Evolutionary conservation across 768 basidiomycete genomes (phyloP).

Genomic region (Suillus plorans): DNA sequence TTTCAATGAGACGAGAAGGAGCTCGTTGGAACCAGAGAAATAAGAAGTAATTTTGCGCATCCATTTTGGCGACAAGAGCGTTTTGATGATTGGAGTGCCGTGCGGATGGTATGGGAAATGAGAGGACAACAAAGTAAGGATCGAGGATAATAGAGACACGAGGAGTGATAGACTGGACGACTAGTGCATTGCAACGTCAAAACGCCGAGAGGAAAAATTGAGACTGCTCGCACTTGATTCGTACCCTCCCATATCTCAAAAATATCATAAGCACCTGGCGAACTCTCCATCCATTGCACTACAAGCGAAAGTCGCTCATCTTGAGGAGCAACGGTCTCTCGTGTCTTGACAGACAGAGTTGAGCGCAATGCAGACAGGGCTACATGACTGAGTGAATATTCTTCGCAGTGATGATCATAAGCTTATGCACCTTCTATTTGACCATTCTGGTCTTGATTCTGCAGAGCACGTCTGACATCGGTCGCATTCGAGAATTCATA

Average conservation of each 20-base stretch:
- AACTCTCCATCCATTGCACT: slow-evolving; percentile 60
- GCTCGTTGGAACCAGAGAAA: slow-evolving; percentile 60
- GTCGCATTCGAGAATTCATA: slow-evolving; percentile 19
- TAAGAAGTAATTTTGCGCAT: slow-evolving; percentile 60
- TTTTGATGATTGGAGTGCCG: slow-evolving; percentile 63
- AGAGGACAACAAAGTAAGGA: slow-evolving; percentile 61
- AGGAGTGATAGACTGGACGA: slow-evolving; percentile 42
- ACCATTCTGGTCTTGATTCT: slow-evolving; percentile 14
- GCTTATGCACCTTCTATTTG: slow-evolving; percentile 23
- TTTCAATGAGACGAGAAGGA: slow-evolving; percentile 65
- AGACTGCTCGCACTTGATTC: slow-evolving; percentile 43
- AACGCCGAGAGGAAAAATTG: neutral
- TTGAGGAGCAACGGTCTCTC: slow-evolving; percentile 50
- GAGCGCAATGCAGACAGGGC: slow-evolving; percentile 58
- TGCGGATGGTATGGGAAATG: slow-evolving; percentile 68
- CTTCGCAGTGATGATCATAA: neutral
- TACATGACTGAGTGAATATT: slow-evolving; percentile 16
- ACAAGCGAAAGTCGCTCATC: slow-evolving; percentile 62
- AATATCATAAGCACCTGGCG: slow-evolving; percentile 57
- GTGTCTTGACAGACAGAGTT: slow-evolving; percentile 52
- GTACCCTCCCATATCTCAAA: slow-evolving; percentile 61
- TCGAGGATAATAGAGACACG: slow-evolving; percentile 52
- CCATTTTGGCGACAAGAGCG: slow-evolving; percentile 54
- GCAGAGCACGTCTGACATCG: slow-evolving; percentile 25
- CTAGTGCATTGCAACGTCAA: slow-evolving; percentile 26